Evolutionary conservation across 371 early-diverging fungal genomes (phyloP), one percentile per base, ranked within the genome.

Genomic region (Capillidium heterosporum): DNA sequence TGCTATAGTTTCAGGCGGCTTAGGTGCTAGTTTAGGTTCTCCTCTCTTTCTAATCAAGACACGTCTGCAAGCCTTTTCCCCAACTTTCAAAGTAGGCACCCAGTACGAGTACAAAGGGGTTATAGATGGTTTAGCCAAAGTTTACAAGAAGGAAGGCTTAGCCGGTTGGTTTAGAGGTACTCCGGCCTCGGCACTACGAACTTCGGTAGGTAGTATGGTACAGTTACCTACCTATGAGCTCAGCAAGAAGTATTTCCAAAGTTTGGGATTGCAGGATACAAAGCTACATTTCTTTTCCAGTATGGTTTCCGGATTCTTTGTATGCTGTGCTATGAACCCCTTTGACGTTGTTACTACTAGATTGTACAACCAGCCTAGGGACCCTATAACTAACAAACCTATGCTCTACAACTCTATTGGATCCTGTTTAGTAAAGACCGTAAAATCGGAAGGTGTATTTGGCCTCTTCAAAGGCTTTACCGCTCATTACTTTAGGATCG

Each of bases 331-430:
- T 32, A 95, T 95, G 96, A 95, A 95, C 60, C 95, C 96, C 19
- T 94, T 94, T 61, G 96, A 95, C 67, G 93, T 95, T 2, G 81
- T 93, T 56, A 85, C 81, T 32, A 95, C 95, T 17, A 76, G 96
- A 53, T 87, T 94, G 85, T 94, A 91, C 68, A 93, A 92, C 62
- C 94, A 95, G 60, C 77, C 81, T 52, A 73, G 75, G 0, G 85
- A 86, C 57, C 71, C 74, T 2, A 62, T 64, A 11, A 74, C 78
- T 2, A 81, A 77, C 15, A 64, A 70, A 27, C 85, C 84, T 27
- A 58, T 78, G 5, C 58, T 91, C 54, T 95, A 95, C 71, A 79
- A 71, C 62, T 77, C 71, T 39, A 85, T 87, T 1, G 42, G 79
- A 11, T 89, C 93, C 64, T 94, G 95, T 61, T 72, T 89, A 48